Evolutionary conservation across 352 stramenopile genomes (phyloP), one percentile per base, ranked within the genome.

Genomic region (Elongisporangium anandrum): DNA sequence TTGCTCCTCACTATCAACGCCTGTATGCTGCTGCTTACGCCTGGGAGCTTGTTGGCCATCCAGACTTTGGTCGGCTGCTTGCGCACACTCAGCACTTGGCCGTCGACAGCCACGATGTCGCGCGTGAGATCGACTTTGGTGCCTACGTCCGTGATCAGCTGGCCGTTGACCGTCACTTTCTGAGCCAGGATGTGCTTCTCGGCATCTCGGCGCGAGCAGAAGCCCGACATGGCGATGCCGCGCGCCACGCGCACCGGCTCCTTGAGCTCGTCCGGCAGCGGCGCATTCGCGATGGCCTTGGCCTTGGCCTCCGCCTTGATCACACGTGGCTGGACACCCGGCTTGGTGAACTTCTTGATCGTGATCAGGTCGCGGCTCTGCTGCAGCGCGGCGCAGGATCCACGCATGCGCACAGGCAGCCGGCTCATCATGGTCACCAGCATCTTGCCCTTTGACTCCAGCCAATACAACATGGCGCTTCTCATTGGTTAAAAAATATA

Each of bases 41-140:
- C 85, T 38, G 73, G 66, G 16, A 96, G 64, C 64, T 97, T 97
- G 75, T 97, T 72, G 10, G 85, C 90, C 65, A 97, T 86, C 75
- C 88, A 95, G 2, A 97, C 69, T 57, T 89, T 86, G 51, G 63
- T 34, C 54, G 69, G 65, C 71, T 77, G 54, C 69, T 73, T 50
- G 63, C 68, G 61, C 47, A 61, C 22, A 29, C 71, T 50, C 15
- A 97, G 56, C 49, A 69, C 41, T 15, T 68, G 61, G n/a, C 77
- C 82, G 57, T 88, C 65, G 7, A 96, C 82, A 0, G 64, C 57
- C 21, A 96, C 66, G 1, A 72, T 54, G 60, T 95, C 85, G 45
- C 61, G 66, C 13, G 69, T 23, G 20, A 77, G 26, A 52, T 87
- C 73, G 26, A 95, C 85, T 8, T 70, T 82, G 1, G 81, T 79